These are phyloP conservation scores for Clonostachys byssicola DNA, from an alignment of 2,329 filamentous ascomycete species.

Conservation along the genomic window DNA sequence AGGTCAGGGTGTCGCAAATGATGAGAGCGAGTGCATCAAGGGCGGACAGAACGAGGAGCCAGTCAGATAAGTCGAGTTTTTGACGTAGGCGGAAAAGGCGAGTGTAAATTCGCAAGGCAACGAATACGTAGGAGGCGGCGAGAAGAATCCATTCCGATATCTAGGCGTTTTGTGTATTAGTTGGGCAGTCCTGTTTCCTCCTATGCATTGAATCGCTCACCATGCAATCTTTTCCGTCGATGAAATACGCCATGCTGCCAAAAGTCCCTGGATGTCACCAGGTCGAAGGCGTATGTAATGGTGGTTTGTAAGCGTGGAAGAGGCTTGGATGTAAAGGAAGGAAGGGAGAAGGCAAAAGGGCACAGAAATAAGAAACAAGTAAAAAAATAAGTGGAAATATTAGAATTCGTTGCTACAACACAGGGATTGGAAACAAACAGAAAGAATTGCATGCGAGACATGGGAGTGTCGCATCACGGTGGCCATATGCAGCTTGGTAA, in stretches of 20 bases:
- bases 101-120: slow-evolving; percentile 21
- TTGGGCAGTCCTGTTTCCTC: not conserved
- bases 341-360: too few species aligned
- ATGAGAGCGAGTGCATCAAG: slow-evolving; percentile 22
- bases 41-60: slow-evolving; percentile 17
- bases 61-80: slow-evolving; percentile 20
- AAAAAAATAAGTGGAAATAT: too few species aligned
- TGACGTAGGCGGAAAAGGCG: slow-evolving; percentile 20
- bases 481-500: too few species aligned
- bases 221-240: slow-evolving; percentile 16
- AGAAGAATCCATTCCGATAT: slow-evolving; percentile 26
- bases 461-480: too few species aligned
- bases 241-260: slow-evolving; percentile 10
- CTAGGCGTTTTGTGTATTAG: slow-evolving; percentile 6
- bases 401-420: too few species aligned
- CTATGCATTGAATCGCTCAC: slow-evolving; percentile 1
- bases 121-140: slow-evolving; percentile 15
- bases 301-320: too few species aligned
- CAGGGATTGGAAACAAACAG: too few species aligned
- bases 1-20: slow-evolving; percentile 26
- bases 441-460: too few species aligned
- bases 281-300: too few species aligned
- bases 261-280: too few species aligned
- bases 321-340: too few species aligned
- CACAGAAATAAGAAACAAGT: too few species aligned